Evolutionary conservation across 768 basidiomycete genomes (phyloP).

Genomic region (Mycena filopes): DNA sequence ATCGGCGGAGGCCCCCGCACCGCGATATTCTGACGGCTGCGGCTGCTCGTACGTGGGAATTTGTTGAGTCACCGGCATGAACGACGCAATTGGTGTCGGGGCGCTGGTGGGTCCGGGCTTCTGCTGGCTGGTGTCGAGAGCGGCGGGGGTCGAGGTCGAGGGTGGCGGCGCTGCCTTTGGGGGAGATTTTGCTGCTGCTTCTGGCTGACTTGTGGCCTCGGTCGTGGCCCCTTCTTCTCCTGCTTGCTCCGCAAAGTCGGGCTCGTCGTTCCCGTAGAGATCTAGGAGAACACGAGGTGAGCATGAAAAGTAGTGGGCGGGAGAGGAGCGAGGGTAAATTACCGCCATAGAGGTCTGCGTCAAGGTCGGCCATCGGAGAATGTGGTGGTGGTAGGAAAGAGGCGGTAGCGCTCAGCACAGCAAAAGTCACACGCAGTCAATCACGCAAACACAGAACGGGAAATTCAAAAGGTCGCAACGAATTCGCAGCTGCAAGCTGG

Average conservation of each 20-base stretch:
- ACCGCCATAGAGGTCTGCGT: slow-evolving; percentile 93
- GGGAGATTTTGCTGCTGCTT: slow-evolving; percentile 35
- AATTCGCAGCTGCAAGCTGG: no score
- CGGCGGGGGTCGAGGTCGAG: slow-evolving; percentile 18
- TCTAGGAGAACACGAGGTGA: slow-evolving; percentile 50
- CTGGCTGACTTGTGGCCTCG: slow-evolving; percentile 38
- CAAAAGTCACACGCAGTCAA: slow-evolving; percentile 23
- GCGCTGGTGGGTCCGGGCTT: slow-evolving; percentile 22
- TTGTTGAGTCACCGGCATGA: slow-evolving; percentile 63
- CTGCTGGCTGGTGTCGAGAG: slow-evolving; percentile 22
- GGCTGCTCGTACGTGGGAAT: slow-evolving; percentile 85
- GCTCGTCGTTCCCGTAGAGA: slow-evolving; percentile 80
- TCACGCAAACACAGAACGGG: no score
- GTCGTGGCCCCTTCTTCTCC: slow-evolving; percentile 47
- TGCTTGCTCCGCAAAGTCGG: slow-evolving; percentile 65
- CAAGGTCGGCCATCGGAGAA: slow-evolving; percentile 78
- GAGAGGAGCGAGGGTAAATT: slow-evolving; percentile 35
- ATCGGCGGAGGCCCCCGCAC: slow-evolving; percentile 47
- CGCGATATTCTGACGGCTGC: slow-evolving; percentile 61
- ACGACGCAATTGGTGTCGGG: slow-evolving; percentile 31
- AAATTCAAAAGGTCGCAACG: no score
- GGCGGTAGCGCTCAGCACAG: slow-evolving; percentile 39
- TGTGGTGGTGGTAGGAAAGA: slow-evolving; percentile 47
- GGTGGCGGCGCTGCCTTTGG: slow-evolving; percentile 36
- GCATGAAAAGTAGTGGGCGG: slow-evolving; percentile 2